Evolutionary conservation across 2,329 filamentous ascomycete species (phyloP).

Genomic region (Xylariaceae sp.): DNA sequence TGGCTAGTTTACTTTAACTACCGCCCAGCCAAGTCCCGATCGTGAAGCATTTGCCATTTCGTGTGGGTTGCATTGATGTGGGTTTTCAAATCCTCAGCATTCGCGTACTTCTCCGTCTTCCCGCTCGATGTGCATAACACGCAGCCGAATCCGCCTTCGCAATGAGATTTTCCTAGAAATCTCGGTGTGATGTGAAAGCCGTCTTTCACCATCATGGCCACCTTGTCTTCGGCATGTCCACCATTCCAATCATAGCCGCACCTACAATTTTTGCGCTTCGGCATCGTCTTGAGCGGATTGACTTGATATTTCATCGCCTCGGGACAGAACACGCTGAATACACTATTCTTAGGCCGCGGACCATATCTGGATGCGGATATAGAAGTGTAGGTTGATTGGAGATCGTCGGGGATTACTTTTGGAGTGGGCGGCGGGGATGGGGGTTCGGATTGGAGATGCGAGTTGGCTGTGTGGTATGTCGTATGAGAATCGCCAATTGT

Average conservation of each 20-base stretch:
- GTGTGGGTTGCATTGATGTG: slow-evolving; percentile 44
- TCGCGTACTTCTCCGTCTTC: slow-evolving; percentile 38
- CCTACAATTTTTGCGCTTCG: slow-evolving; percentile 32
- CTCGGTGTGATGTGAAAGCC: slow-evolving; percentile 44
- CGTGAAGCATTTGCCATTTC: slow-evolving; percentile 49
- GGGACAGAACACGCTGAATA: slow-evolving; percentile 45
- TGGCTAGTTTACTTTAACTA: not conserved
- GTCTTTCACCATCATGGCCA: slow-evolving; percentile 38
- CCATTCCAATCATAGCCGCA: slow-evolving; percentile 43
- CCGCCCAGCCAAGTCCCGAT: slow-evolving; percentile 37
- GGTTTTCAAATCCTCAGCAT: slow-evolving; percentile 34
- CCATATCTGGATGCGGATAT: slow-evolving; percentile 12
- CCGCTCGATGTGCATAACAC: slow-evolving; percentile 45
- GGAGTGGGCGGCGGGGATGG: slow-evolving; percentile 40
- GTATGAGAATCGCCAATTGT: slow-evolving; percentile 31
- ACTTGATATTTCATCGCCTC: slow-evolving; percentile 45
- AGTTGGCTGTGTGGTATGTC: slow-evolving; percentile 28
- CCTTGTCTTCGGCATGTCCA: slow-evolving; percentile 15
- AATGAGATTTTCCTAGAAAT: slow-evolving; percentile 47
- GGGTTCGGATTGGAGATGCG: slow-evolving; percentile 32
- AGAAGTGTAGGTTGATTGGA: slow-evolving; percentile 24
- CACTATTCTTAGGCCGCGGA: slow-evolving; percentile 40
- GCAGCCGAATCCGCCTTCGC: slow-evolving; percentile 41
- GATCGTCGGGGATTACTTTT: slow-evolving; percentile 28
- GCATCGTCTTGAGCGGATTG: slow-evolving; percentile 36